Evolutionary conservation across 1,139 yeast species (phyloP).

Genomic region (Ogataea hybrid): DNA sequence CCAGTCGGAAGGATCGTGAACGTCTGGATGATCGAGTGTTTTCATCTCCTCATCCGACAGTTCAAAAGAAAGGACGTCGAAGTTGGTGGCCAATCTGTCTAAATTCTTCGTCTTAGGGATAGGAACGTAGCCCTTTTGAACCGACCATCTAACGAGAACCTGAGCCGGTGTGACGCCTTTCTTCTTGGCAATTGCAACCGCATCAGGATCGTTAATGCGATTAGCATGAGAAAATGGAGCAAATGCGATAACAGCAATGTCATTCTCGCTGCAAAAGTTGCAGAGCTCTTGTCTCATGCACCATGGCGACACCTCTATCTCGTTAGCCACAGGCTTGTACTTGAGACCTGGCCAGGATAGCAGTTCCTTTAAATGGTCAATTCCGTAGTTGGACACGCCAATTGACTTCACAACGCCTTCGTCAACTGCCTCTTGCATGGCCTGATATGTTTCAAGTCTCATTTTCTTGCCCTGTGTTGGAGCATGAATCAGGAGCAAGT

Average conservation of each 20-base stretch:
- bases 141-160: conserved; percentile 48
- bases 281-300: conserved; percentile 64
- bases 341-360: conserved; percentile 50
- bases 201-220: conserved; percentile 48
- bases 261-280: conserved; percentile 48
- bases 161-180: conserved; percentile 40
- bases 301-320: conserved; percentile 77
- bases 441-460: conserved; percentile 56
- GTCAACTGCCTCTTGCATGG: conserved; percentile 65
- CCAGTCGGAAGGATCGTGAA: conserved; percentile 72
- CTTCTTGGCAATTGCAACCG: conserved; percentile 38
- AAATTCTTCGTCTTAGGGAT: conserved; percentile 65
- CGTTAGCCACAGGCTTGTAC: conserved; percentile 58
- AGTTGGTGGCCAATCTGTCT: conserved; percentile 45
- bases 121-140: conserved; percentile 64
- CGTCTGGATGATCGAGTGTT: conserved; percentile 47
- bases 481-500: conserved; percentile 56
- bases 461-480: conserved; percentile 52
- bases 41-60: conserved; percentile 46
- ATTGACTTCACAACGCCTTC: conserved; percentile 53
- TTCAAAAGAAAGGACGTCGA: conserved; percentile 42
- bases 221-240: conserved; percentile 68
- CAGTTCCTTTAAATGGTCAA: conserved; percentile 58
- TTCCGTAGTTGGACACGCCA: conserved; percentile 72
- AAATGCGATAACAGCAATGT: conserved; percentile 63